Evolutionary conservation across 257 asterid genomes (phyloP).

Genomic region (Solanum chilense): DNA sequence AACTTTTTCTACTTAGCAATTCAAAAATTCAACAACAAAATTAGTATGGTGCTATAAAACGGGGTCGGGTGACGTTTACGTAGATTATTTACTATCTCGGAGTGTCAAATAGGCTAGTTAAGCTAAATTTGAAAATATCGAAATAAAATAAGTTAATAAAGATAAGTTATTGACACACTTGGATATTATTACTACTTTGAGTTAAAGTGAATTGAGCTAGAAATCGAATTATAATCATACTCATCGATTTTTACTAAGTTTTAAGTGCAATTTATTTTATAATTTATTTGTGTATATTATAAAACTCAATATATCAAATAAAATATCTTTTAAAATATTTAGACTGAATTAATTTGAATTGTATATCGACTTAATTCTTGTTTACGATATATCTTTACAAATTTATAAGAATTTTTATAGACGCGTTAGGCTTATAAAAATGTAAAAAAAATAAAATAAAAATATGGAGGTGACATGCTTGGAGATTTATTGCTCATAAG

Average conservation of each 20-base stretch:
- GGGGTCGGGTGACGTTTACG: background rate
- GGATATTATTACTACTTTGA: background rate
- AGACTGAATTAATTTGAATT: background rate
- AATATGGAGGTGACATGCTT: background rate
- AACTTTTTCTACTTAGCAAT: too few relatives aligned
- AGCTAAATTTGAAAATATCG: background rate
- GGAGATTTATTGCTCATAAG: slow-evolving; percentile 13
- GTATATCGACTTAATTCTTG: rapidly evolving
- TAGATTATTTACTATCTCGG: rapidly evolving
- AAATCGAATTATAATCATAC: background rate
- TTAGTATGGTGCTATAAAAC: background rate
- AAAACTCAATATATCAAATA: background rate
- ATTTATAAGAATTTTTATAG: background rate
- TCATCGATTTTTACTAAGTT: background rate
- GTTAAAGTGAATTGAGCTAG: background rate
- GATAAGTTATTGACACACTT: background rate
- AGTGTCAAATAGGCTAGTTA: background rate
- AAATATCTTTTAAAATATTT: too few relatives aligned
- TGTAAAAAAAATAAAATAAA: background rate
- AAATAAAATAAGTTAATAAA: background rate
- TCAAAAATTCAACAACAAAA: background rate
- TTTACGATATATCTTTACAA: background rate
- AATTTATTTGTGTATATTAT: background rate
- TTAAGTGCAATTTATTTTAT: background rate
- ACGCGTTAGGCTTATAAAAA: background rate